Percentiles rank a stretch among this genome's conserved stretches.
Conservation (phyloP, 2,329 filamentous ascomycete species). For the Monilinia vaccinii-corymbosi region DNA sequence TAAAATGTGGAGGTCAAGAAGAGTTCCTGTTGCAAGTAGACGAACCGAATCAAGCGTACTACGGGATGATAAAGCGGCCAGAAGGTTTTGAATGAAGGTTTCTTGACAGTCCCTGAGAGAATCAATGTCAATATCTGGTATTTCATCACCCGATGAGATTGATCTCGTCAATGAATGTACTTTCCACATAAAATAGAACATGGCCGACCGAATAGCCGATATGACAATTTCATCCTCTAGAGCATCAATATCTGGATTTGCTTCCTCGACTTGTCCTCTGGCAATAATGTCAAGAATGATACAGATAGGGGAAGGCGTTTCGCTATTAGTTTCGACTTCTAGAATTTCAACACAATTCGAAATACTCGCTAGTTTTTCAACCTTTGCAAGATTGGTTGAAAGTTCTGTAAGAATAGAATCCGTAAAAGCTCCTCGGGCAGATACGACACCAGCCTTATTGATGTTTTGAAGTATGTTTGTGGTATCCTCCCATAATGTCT, state of each 20-base stretch:
- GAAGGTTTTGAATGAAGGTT: constrained; percentile 51
- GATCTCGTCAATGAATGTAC: constrained; percentile 49
- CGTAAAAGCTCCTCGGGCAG: constrained; percentile 58
- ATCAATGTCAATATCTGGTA: constrained; percentile 52
- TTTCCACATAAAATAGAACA: constrained; percentile 97
- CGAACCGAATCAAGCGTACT: constrained; percentile 69
- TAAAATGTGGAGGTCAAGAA: constrained; percentile 75
- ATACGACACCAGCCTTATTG: constrained; percentile 64
- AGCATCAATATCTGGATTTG: constrained; percentile 60
- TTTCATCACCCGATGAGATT: constrained; percentile 43
- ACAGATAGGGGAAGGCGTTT: constrained; percentile 47
- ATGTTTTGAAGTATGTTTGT: constrained; percentile 55
- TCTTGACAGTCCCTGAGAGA: constrained; percentile 46
- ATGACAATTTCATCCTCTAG: constrained; percentile 72
- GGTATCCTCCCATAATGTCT: constrained; percentile 77
- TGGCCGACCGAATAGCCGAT: constrained; percentile 64
- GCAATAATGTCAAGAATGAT: constrained; percentile 64
- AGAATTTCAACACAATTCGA: constrained; percentile 69
- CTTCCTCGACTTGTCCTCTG: constrained; percentile 60
- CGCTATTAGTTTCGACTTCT: constrained; percentile 48
- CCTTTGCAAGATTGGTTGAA: constrained; percentile 65
- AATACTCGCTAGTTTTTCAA: constrained; percentile 71
- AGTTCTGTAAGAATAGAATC: constrained; percentile 58
- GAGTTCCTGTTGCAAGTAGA: constrained; percentile 61
- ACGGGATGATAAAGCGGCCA: constrained; percentile 58